Conservation (phyloP, 2,329 filamentous ascomycete species). For the Trichophyton mentagrophytes region DNA sequence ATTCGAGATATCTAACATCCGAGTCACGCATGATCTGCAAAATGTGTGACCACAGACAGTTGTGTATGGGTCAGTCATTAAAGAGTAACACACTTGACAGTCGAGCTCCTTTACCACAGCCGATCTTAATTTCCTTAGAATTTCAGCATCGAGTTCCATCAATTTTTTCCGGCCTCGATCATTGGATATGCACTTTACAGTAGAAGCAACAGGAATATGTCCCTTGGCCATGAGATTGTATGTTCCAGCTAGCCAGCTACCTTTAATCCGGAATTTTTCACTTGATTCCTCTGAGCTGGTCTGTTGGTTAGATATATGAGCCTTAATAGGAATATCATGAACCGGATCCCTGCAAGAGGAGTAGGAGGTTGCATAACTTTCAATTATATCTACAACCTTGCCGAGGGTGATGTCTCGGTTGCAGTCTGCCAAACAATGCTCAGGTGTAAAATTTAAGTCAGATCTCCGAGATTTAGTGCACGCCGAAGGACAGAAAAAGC, state of each 20-base stretch:
- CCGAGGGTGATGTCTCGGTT: conserved; percentile 61
- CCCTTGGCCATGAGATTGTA: conserved; percentile 48
- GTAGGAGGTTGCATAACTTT: conserved; percentile 19
- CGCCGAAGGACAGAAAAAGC: conserved; percentile 59
- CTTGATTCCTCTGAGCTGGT: background rate
- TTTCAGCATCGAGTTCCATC: conserved; percentile 31
- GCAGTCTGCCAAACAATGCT: conserved; percentile 68
- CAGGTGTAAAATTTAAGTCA: conserved; percentile 28
- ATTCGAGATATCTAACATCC: conserved; percentile 62
- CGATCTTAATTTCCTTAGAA: conserved; percentile 49
- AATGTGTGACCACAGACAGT: conserved; percentile 83
- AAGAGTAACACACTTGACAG: conserved; percentile 74
- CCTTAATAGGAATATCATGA: background rate
- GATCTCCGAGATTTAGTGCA: background rate
- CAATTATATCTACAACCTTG: conserved; percentile 54
- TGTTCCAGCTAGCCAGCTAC: background rate
- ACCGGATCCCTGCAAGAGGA: background rate
- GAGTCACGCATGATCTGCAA: conserved; percentile 65
- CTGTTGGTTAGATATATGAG: background rate
- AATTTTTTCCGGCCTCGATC: conserved; percentile 20
- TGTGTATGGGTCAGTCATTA: conserved; percentile 71
- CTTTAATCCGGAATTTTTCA: background rate
- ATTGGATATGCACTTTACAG: conserved; percentile 11
- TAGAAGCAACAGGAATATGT: conserved; percentile 41
- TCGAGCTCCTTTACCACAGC: conserved; percentile 59